Evolutionary conservation across 2,329 filamentous ascomycete genomes (phyloP), one percentile per base, ranked within the genome.

Genomic region (Venturia nashicola): DNA sequence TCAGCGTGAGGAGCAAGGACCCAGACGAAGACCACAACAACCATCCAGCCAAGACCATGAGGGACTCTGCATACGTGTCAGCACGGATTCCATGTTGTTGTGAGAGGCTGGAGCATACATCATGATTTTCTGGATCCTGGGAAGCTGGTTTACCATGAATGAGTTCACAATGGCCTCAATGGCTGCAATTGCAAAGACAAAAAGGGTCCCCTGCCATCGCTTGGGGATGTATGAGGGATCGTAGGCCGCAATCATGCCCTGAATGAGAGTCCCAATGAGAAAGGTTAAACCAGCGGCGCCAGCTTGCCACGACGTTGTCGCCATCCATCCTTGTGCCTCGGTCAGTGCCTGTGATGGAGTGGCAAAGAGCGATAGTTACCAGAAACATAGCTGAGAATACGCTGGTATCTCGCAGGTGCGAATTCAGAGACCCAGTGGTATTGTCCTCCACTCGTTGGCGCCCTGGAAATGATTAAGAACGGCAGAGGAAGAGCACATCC

Each of bases 1-100:
- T 67, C 61, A 6, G 67, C 68, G 6, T 70, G 67, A 5, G 71
- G 71, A 5, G 69, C 67, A 9, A 72, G 65, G 3, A 70, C 69
- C 66, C 64, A 67, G 42, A 69, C 61, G 27, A 68, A 54, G 1
- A 67, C 61, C 63, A 67, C 66, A 2, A 71, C 68, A 36, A 71
- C 67, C 11, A 75, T 65, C 36, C 73, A 78, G 39, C 71, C 75
- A 23, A 77, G 67, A 40, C 75, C 66, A 62, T 78, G 76, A 4
- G 64, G 64, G 23, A 64, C 32, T 46, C 44, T 46, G 44, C 44
- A 23, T 11, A 20, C 2, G 14, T 44, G 44, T 46, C 20, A 46
- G 44, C 44, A 46, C 2, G 18, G 5, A 9, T 23, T 46, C 16
- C 8, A 7, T 3, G 8, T 46, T 20, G 4, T n/a, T 18, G 20